Base-by-base conservation (phyloP, 2,329 filamentous ascomycete species). In the Claviceps maximensis region DNA sequence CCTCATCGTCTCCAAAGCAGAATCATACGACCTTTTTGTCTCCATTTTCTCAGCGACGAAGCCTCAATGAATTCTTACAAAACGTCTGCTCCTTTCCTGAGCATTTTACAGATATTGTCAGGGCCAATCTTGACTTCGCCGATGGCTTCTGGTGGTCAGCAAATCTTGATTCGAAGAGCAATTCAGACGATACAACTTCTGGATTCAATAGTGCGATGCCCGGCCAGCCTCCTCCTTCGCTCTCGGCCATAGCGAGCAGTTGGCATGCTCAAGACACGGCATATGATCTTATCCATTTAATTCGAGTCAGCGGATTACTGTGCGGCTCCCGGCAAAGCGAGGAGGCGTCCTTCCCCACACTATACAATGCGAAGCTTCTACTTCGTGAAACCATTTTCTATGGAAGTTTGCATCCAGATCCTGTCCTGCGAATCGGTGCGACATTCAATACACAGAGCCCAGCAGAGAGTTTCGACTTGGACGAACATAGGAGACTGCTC, bases 121-220 rank as follows among this genome's bases (percentile, higher is more conserved):
- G 70, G 52, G 60, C 63, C 3, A 69, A 73, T 51, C 60, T 78
- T 3, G 78, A 81, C 58, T 79, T 77, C 53, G 69, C 75, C 33
- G 78, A 81, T 57, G 70, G 70, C 1, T 80, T 81, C 59, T 81
- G 78, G 78, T 78, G 75, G 74, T 75, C 73, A 17, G 75, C 77
- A 48, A 73, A 78, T 56, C 62, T 76, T 25, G 71, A 63, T 45
- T 55, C 62, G n/a, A 56, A 55, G 42, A 60, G 60, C 47, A 59
- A 59, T n/a, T 52, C 59, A 27, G 53, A 55, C 21, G 51, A 61
- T 21, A 51, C 46, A 25, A 52, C 55, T 13, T 49, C 53, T 8
- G 59, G 59, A 4, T 51, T 54, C 19, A 54, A 47, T 49, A 54
- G 65, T 53, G 69, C 73, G 2, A 61, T 67, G 2, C 60, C 68